Conservation (phyloP, 495 filamentous ascomycete genomes). For the Aspergillus carlsbadensis region DNA sequence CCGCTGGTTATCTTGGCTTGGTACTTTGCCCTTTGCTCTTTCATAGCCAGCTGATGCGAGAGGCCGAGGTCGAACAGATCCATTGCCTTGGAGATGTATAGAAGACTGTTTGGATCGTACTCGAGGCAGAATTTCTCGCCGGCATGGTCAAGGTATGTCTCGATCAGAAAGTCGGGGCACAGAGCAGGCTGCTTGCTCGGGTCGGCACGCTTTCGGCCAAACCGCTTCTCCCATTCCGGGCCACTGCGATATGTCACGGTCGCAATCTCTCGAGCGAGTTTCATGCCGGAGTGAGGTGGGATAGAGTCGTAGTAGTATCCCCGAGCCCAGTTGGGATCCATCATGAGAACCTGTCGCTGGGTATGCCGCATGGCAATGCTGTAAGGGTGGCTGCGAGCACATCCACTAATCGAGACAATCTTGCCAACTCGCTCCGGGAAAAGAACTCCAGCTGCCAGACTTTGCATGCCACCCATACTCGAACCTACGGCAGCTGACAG, state of each 20-base stretch:
- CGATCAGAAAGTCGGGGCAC: constrained; percentile 96
- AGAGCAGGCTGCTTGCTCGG: constrained; percentile 81
- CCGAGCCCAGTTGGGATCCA: constrained; percentile 96
- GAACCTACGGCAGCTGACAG: constrained; percentile 92
- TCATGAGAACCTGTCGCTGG: constrained; percentile 96
- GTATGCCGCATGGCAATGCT: constrained; percentile 99
- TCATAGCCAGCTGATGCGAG: constrained; percentile 57
- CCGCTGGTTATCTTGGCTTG: constrained; percentile 46
- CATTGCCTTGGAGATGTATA: constrained; percentile 99
- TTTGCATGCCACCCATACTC: constrained; percentile 99
- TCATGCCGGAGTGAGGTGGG: constrained; percentile 95
- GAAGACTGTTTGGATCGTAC: constrained; percentile 92
- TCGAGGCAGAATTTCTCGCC: constrained; percentile 99
- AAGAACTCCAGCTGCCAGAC: constrained; percentile 82
- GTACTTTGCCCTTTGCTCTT: constrained; percentile 47
- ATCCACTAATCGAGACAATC: constrained; percentile 89
- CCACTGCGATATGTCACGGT: constrained; percentile 97
- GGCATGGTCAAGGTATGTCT: constrained; percentile 97
- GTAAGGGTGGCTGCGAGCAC: constrained; percentile 93
- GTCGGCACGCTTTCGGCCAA: constrained; percentile 86
- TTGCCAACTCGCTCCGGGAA: constrained; percentile 78
- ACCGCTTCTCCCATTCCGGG: constrained; percentile 96
- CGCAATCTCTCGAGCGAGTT: constrained; percentile 94
- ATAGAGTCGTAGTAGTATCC: constrained; percentile 91
- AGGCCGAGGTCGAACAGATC: constrained; percentile 91